Base-by-base conservation (phyloP, 495 filamentous ascomycete species). In the Aspergillus affinis region DNA sequence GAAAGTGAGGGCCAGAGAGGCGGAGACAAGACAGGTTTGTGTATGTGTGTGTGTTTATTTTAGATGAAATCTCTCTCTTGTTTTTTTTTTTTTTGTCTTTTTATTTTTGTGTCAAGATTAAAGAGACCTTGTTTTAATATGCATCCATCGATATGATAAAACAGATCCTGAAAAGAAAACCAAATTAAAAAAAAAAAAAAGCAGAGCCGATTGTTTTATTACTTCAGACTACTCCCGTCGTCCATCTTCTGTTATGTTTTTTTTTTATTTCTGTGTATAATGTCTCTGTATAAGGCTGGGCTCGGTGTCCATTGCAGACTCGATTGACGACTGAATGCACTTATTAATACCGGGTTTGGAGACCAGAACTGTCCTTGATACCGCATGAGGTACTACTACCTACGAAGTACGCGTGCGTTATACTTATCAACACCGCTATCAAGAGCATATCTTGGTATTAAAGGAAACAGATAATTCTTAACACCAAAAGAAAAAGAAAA, bases 121-220 rank as follows among this genome's bases (percentile, higher is more conserved):
- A 63, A 76, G 74, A 72, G 72, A 73, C 70, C 65, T 63, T 77
- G 73, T 75, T 78, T 74, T 75, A 77, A 75, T 78, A 77, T 77
- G 75, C 73, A 77, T 68, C 52, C 47, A 58, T 54, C 59, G 36
- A 41, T 41, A 41, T 12, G 36, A 41, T 41, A 41, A 26, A 26
- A 4, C 23, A 4, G 23, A 26, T 26, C 23, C 23, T 26, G 4
- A 26, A 26, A 2, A 26, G 2, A 26, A 26, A 2, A 2, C 23
- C 23, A 26, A 26, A 26, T n/a, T n/a, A 41, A 41, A 41, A 20
- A 46, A 10, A 21, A 46, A 58, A 72, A 74, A 70, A 67, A 76
- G 73, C 68, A 72, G 65, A 72, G 68, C 68, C 73, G 66, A 66
- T 67, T 73, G 68, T 65, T 66, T 65, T 64, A 62, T 63, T 68